phyloP scores from a whole-genome alignment of 1,139 yeast genomes.

The Sugiyamaella sp. region DNA sequence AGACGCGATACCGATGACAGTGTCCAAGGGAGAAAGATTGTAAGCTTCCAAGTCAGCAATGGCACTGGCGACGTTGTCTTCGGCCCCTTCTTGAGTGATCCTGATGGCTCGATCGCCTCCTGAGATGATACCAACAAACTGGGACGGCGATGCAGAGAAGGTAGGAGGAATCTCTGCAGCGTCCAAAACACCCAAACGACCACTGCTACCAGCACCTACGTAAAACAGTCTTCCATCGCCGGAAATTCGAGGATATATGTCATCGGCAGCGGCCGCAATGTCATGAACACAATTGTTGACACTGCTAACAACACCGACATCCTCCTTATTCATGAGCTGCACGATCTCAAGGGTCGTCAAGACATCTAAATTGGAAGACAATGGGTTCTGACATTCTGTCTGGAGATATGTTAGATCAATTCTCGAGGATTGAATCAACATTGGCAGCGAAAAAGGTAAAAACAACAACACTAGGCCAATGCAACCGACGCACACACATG shows the following conservation, averaged over 20 bases:
- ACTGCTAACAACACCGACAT: conserved; percentile 29
- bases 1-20: conserved; percentile 38
- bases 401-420: conserved; percentile 30
- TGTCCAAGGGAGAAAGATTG: conserved; percentile 29
- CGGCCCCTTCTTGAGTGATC: conserved; percentile 40
- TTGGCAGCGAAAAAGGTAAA: background rate
- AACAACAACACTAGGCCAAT: background rate
- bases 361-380: conserved; percentile 30
- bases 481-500: background rate
- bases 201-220: conserved; percentile 42
- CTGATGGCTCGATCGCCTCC: conserved; percentile 41
- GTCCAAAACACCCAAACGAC: conserved; percentile 37
- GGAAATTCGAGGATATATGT: conserved; percentile 34
- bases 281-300: conserved; percentile 30
- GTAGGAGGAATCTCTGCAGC: conserved; percentile 43
- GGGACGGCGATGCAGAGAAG: conserved; percentile 37
- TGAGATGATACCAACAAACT: conserved; percentile 40
- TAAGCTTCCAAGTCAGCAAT: conserved; percentile 27
- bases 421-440: background rate
- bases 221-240: conserved; percentile 39
- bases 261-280: conserved; percentile 36
- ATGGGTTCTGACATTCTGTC: conserved; percentile 35
- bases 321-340: conserved; percentile 35
- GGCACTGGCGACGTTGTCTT: conserved; percentile 32
- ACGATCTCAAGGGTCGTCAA: conserved; percentile 33